A percentile compares a stretch with the other conserved stretches of the same genome.
These are phyloP conservation scores for Phytophthora palmivora DNA, from an alignment of 352 stramenopile species.

Conservation along the genomic window DNA sequence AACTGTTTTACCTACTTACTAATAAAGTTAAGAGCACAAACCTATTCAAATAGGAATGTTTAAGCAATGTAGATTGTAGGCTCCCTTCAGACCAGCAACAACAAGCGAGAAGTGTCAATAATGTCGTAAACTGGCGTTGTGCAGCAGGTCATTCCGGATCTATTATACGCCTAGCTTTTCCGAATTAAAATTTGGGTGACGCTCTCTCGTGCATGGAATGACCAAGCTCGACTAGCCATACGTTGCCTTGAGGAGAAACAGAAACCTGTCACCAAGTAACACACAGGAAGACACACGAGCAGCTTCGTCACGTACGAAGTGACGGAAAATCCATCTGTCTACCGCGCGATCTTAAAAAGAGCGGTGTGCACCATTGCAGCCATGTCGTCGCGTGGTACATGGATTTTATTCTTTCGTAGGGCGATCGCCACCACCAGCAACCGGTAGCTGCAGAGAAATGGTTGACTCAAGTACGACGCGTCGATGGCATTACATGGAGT, in stretches of 20 bases:
- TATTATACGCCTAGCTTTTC: slow-evolving; percentile 14
- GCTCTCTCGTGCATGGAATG: slow-evolving; percentile 5
- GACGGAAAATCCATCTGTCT: slow-evolving; percentile 26
- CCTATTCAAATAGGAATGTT: too few relatives aligned
- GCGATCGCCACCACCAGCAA: slow-evolving; percentile 7
- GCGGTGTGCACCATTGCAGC: not conserved
- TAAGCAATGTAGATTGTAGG: too few relatives aligned
- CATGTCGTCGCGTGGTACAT: slow-evolving; percentile 11
- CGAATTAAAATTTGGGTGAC: slow-evolving; percentile 14
- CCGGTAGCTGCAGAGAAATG: slow-evolving; percentile 20
- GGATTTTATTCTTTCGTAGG: slow-evolving; percentile 30
- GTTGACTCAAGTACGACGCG: slow-evolving; percentile 34
- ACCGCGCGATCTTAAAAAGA: slow-evolving; percentile 17
- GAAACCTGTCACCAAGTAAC: slow-evolving; percentile 1
- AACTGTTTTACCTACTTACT: too few relatives aligned
- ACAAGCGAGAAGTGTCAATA: too few relatives aligned
- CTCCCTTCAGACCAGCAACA: too few relatives aligned
- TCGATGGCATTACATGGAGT: slow-evolving; percentile 13
- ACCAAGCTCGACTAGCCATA: slow-evolving; percentile 21
- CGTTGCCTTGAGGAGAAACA: slow-evolving; percentile 11
- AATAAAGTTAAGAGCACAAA: too few relatives aligned
- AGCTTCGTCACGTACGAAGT: slow-evolving; percentile 7
- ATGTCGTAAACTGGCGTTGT: not conserved
- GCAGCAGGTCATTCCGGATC: slow-evolving; percentile 17
- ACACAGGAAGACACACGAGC: not conserved